These are phyloP conservation scores for Trametes villosa DNA, from an alignment of 768 basidiomycete species.

Conservation along the genomic window DNA sequence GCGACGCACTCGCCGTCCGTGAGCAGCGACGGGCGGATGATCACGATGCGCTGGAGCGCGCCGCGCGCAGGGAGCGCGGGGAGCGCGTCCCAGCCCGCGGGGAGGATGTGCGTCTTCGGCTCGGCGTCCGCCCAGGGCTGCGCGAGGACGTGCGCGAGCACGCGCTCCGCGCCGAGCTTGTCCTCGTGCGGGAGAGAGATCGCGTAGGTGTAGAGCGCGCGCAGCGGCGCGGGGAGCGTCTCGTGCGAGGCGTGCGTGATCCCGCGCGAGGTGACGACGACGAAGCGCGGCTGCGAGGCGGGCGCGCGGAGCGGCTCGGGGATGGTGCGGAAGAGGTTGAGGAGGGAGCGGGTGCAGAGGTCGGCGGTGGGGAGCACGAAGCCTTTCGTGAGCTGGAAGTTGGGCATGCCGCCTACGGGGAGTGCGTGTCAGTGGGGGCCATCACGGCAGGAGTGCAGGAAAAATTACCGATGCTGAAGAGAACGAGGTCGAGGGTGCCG, in stretches of 20 bases:
- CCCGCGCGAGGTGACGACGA: slow-evolving; percentile 59
- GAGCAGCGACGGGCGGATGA: slow-evolving; percentile 61
- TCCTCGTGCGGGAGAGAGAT: slow-evolving; percentile 56
- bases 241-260: slow-evolving; percentile 49
- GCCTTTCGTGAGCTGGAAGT: slow-evolving; percentile 53
- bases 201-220: slow-evolving; percentile 52
- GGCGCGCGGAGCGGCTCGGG: slow-evolving; percentile 40
- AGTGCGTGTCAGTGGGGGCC: slow-evolving; percentile 4
- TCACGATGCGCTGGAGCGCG: slow-evolving; percentile 46
- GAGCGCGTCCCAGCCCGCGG: slow-evolving; percentile 46
- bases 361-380: slow-evolving; percentile 52
- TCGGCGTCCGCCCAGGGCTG: slow-evolving; percentile 56
- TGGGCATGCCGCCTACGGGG: slow-evolving; percentile 48
- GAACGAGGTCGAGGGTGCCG: slow-evolving; percentile 50
- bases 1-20: slow-evolving; percentile 65
- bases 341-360: slow-evolving; percentile 59
- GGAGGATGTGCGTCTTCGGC: slow-evolving; percentile 47
- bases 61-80: slow-evolving; percentile 49
- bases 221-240: slow-evolving; percentile 51
- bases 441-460: slow-evolving; percentile 1
- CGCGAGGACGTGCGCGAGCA: slow-evolving; percentile 52
- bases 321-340: slow-evolving; percentile 60
- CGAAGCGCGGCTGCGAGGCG: slow-evolving; percentile 48
- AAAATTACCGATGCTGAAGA: slow-evolving; percentile 69
- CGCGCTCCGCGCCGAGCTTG: slow-evolving; percentile 63